phyloP scores from a whole-genome alignment of 1,284 basidiomycete species.

The Trametes hirsuta region DNA sequence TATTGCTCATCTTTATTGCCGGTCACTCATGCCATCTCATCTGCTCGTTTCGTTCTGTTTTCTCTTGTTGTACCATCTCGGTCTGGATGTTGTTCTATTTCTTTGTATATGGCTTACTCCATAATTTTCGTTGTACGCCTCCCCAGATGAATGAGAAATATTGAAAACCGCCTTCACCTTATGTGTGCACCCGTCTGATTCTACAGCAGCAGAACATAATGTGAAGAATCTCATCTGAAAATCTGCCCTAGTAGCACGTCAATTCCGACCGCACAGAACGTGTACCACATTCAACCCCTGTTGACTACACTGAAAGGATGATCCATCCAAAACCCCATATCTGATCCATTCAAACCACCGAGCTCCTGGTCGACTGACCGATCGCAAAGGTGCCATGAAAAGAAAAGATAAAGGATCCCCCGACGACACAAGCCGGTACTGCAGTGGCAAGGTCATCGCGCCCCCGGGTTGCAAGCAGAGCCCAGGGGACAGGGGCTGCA shows the following conservation, averaged over 20 bases:
- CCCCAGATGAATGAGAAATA: too few relatives aligned
- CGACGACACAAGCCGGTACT: conserved; percentile 28
- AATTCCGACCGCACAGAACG: too few relatives aligned
- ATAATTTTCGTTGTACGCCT: too few relatives aligned
- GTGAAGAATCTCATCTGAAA: too few relatives aligned
- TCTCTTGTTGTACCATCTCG: not conserved
- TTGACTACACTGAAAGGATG: too few relatives aligned
- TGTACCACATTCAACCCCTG: too few relatives aligned
- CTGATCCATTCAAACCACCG: conserved; percentile 19
- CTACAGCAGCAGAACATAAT: too few relatives aligned
- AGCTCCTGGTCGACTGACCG: conserved; percentile 18
- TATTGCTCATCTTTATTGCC: not conserved
- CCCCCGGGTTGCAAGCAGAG: conserved; percentile 28
- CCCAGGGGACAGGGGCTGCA: conserved; percentile 25
- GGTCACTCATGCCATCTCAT: not conserved
- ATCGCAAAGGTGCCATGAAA: conserved; percentile 14
- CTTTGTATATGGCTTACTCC: too few relatives aligned
- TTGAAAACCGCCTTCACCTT: too few relatives aligned
- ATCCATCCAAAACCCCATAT: not conserved
- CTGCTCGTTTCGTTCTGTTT: not conserved
- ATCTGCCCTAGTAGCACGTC: too few relatives aligned
- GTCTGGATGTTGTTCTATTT: too few relatives aligned
- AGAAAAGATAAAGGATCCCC: conserved; percentile 21
- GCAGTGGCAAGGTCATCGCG: conserved; percentile 29
- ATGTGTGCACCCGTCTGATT: too few relatives aligned